A percentile compares a stretch with the other conserved stretches of the same genome.
phyloP scores from a whole-genome alignment of 2,329 filamentous ascomycete genomes.

The Calonectria hawksworthii region DNA sequence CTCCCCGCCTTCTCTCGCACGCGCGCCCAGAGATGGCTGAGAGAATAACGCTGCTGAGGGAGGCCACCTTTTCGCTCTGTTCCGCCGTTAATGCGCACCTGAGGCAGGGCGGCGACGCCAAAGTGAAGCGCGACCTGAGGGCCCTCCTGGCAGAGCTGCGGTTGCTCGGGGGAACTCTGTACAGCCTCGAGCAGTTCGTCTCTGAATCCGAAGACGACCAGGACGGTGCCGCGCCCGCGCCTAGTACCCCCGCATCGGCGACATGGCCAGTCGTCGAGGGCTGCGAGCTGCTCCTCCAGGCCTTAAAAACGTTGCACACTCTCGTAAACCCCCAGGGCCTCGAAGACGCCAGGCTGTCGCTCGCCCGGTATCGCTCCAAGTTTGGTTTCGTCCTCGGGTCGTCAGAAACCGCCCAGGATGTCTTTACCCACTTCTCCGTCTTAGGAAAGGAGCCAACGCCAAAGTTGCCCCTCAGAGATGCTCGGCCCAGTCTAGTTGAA shows the following conservation, averaged over 20 bases:
- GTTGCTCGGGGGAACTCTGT: constrained; percentile 39
- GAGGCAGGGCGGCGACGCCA: constrained; percentile 5
- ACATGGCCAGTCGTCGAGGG: constrained; percentile 40
- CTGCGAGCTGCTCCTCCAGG: constrained; percentile 37
- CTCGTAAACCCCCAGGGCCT: constrained; percentile 38
- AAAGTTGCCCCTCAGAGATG: constrained; percentile 27
- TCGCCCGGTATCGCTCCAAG: constrained; percentile 40
- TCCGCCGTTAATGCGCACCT: constrained; percentile 28
- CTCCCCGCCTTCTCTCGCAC: background rate
- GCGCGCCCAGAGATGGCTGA: constrained; percentile 26
- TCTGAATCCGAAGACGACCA: constrained; percentile 31
- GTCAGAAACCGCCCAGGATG: constrained; percentile 42
- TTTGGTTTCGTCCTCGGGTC: constrained; percentile 42
- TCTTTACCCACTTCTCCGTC: constrained; percentile 38
- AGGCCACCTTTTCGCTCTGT: constrained; percentile 37
- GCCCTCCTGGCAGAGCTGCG: constrained; percentile 37
- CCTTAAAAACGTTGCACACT: constrained; percentile 30
- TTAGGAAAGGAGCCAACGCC: constrained; percentile 36
- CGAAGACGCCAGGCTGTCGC: constrained; percentile 34
- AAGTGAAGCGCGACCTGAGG: constrained; percentile 32
- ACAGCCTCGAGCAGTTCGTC: constrained; percentile 42
- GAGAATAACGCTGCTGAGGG: constrained; percentile 34
- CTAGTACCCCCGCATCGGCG: background rate
- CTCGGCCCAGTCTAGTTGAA: constrained; percentile 12
- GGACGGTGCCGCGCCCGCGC: background rate